These are phyloP conservation scores for Juncus effusus DNA, from an alignment of 176 grass and related monocot genomes.

Conservation along the genomic window DNA sequence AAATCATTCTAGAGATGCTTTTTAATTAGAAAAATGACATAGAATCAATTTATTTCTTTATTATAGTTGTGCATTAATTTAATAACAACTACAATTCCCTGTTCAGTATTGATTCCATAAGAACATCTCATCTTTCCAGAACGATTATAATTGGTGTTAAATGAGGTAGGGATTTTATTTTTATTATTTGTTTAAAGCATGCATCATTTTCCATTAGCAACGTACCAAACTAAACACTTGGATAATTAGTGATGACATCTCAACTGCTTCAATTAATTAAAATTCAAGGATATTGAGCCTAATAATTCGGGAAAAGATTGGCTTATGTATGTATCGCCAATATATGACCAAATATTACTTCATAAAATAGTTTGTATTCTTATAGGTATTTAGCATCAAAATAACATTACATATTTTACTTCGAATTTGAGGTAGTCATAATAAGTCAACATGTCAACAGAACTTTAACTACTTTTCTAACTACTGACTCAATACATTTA, in stretches of 20 bases:
- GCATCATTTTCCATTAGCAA: background rate
- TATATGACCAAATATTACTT: no score
- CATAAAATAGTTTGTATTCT: no score
- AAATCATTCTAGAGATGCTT: no score
- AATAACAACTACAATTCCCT: slow-evolving; percentile 1
- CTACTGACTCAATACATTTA: background rate
- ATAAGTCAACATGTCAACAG: no score
- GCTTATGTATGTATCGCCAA: background rate
- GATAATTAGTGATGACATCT: slow-evolving; percentile 23
- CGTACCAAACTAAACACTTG: background rate
- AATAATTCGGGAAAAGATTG: slow-evolving; percentile 14
- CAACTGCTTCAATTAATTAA: slow-evolving; percentile 15
- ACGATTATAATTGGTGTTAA: slow-evolving; percentile 19
- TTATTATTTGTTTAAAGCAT: slow-evolving; percentile 1
- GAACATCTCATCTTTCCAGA: slow-evolving; percentile 2
- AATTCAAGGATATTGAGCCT: slow-evolving; percentile 5
- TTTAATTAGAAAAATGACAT: no score
- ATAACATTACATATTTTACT: no score
- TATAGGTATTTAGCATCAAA: no score
- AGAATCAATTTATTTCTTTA: no score
- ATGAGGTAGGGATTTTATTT: slow-evolving; percentile 5
- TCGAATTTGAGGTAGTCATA: no score
- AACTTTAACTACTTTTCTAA: no score
- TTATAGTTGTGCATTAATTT: background rate
- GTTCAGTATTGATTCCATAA: slow-evolving; percentile 5